phyloP scores from a whole-genome alignment of 257 asterid genomes.

The Pogostemon cablin region DNA sequence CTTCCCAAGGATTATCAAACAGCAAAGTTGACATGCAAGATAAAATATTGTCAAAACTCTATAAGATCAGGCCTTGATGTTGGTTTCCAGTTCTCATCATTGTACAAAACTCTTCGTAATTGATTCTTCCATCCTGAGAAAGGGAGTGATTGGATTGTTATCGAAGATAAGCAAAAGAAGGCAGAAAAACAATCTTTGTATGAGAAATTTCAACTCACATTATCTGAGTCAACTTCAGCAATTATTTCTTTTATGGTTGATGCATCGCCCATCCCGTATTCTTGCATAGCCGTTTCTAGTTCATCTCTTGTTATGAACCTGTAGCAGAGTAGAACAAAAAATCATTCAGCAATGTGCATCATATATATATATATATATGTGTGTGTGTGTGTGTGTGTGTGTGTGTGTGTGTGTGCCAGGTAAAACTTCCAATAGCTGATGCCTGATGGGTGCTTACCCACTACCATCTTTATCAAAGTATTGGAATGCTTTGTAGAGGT shows the following conservation, averaged over 20 bases:
- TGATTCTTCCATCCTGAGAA: conserved; percentile 82
- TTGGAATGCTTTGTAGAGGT: conserved; percentile 75
- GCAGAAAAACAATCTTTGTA: neutral
- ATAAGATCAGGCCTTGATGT: conserved; percentile 55
- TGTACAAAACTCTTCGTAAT: conserved; percentile 78
- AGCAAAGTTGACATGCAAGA: neutral
- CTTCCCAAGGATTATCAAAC: neutral
- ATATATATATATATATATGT: neutral
- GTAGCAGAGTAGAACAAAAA: neutral
- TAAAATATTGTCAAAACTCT: conserved; percentile 19
- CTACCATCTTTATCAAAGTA: conserved; percentile 82
- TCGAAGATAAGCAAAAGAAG: neutral
- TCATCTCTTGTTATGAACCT: conserved; percentile 91
- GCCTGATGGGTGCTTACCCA: conserved; percentile 49
- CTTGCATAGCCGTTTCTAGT: conserved; percentile 82
- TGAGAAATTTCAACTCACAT: conserved; percentile 48
- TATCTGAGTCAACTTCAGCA: conserved; percentile 83
- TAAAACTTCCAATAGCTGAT: neutral
- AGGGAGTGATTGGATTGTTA: conserved; percentile 6
- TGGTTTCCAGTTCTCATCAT: conserved; percentile 91
- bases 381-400: too few relatives aligned
- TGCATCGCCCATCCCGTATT: conserved; percentile 72
- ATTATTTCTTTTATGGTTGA: conserved; percentile 71
- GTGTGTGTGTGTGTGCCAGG: neutral
- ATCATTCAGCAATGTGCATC: conserved; percentile 7